Conservation (phyloP, 1,284 basidiomycete species). For the Naganishia liquefaciens region DNA sequence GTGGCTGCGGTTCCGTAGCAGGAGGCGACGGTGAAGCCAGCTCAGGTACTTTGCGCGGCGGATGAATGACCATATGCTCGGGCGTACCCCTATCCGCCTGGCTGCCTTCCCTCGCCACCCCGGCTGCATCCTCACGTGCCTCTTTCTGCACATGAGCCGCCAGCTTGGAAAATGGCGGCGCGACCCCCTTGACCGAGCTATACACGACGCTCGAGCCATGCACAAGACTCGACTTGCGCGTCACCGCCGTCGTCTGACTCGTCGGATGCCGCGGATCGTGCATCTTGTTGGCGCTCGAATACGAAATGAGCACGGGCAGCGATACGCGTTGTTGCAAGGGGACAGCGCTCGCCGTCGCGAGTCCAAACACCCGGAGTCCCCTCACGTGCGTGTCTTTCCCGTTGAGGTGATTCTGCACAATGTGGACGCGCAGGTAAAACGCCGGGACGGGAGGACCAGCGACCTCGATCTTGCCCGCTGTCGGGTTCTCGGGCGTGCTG, state of each 20-base stretch:
- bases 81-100: background rate
- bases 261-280: conserved; percentile 25
- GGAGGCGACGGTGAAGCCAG: background rate
- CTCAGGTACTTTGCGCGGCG: conserved; percentile 34
- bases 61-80: background rate
- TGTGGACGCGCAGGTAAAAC: conserved; percentile 85
- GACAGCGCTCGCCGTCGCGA: conserved; percentile 65
- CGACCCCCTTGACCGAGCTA: conserved; percentile 1
- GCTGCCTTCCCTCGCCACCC: background rate
- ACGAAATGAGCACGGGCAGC: conserved; percentile 50
- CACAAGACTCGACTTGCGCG: conserved; percentile 5
- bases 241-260: conserved; percentile 21
- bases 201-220: conserved; percentile 10
- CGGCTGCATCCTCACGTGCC: background rate
- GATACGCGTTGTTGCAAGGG: conserved; percentile 16
- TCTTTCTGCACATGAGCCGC: background rate
- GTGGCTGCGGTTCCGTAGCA: conserved; percentile 41
- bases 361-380: conserved; percentile 81
- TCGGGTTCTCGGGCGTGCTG: conserved; percentile 54
- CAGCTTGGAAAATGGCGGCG: background rate
- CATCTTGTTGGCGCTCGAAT: conserved; percentile 4
- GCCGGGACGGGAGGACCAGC: conserved; percentile 79
- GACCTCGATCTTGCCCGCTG: conserved; percentile 32
- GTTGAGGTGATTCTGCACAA: conserved; percentile 93
- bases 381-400: conserved; percentile 98